Evolutionary conservation across 495 filamentous ascomycete genomes (phyloP), one percentile per base, ranked within the genome.

Genomic region (Penicillium tannophilum): DNA sequence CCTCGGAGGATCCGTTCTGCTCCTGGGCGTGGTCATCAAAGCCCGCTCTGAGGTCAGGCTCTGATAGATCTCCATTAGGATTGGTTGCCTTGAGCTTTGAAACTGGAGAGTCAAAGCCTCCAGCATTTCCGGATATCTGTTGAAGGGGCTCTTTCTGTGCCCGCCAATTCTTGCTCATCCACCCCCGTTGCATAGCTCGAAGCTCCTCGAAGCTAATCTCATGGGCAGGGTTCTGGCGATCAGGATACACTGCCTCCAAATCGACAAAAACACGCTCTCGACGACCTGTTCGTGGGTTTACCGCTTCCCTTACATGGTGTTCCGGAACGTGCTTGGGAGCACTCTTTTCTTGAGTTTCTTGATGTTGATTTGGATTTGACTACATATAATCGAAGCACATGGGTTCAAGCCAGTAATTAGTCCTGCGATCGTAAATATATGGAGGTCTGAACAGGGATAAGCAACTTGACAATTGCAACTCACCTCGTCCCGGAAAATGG

Each of bases 401-500:
- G 75, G 80, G 78, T 77, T 83, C 79, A 77, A 75, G 81, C 79
- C 84, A 85, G 74, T 75, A 83, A 91, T 97, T 95, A 97, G 92
- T 95, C 92, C 92, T 97, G 82, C 85, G 84, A 86, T 88, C 82
- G 93, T 97, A 92, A 95, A 96, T 85, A 91, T 82, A 64, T 74
- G 79, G 75, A 76, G 63, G 72, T 80, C 78, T 71, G 72, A 75
- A 64, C 68, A 55, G 67, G 68, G 48, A 63, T 58, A 57, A 56
- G 59, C 28, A 41, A 65, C 23, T 23, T 56, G 59, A 56, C 56
- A 62, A 66, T 62, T 61, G 60, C 24, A 14, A 84, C 93, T 86
- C 87, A 98, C 94, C 90, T 89, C 83, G 81, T 98, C 94, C 78
- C 92, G 92, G 82, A 97, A 98, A 19, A 98, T 84, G 66, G 87